These are phyloP conservation scores for Epichloe glyceriae DNA, from an alignment of 2,329 filamentous ascomycete genomes.

Conservation along the genomic window DNA sequence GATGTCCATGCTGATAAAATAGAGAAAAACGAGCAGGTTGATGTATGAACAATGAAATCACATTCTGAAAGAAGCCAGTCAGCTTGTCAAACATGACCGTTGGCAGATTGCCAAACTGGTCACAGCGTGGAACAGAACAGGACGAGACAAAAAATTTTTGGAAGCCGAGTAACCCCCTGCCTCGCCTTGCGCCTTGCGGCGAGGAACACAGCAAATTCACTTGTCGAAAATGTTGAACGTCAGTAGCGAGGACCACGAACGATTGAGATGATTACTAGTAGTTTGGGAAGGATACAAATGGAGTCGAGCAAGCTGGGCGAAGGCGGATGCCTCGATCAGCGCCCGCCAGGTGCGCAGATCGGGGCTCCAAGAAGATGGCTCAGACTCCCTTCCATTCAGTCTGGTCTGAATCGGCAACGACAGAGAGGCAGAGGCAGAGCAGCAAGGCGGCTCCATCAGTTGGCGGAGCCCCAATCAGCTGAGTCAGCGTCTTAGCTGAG, in stretches of 20 bases:
- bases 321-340: too few relatives aligned
- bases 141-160: too few relatives aligned
- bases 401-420: neutral
- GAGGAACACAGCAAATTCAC: neutral
- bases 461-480: neutral
- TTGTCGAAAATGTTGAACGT: neutral
- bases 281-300: neutral
- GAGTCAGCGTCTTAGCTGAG: neutral
- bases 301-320: neutral
- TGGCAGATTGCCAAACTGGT: neutral
- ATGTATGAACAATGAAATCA: neutral
- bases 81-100: neutral
- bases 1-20: slow-evolving; percentile 18
- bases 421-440: neutral
- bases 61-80: neutral
- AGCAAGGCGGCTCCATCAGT: too few relatives aligned
- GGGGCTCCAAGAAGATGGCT: too few relatives aligned
- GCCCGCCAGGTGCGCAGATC: too few relatives aligned
- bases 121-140: neutral
- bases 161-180: neutral
- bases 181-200: neutral
- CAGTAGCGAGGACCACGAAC: neutral
- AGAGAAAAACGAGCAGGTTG: neutral
- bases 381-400: neutral
- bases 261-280: neutral